Evolutionary conservation across 768 basidiomycete genomes (phyloP).

Genomic region (Psilocybe cubensis): DNA sequence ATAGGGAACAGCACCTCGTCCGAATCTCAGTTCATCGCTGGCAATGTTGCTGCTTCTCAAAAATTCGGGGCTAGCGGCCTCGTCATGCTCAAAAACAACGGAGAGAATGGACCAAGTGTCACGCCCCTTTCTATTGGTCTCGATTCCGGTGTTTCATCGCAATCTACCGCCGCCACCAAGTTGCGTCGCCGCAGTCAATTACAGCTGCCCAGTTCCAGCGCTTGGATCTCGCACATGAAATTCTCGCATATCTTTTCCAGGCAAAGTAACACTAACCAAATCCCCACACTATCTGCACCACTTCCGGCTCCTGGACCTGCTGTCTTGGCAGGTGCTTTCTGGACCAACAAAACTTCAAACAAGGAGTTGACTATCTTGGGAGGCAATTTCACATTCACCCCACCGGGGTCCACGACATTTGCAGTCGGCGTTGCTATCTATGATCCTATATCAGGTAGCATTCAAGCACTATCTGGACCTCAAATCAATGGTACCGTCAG

Average conservation of each 20-base stretch:
- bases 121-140: constrained; percentile 66
- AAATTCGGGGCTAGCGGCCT: constrained; percentile 79
- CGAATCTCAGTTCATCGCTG: constrained; percentile 71
- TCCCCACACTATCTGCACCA: constrained; percentile 54
- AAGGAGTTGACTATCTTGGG: constrained; percentile 77
- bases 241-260: constrained; percentile 51
- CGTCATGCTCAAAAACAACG: constrained; percentile 74
- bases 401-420: constrained; percentile 37
- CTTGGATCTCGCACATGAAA: constrained; percentile 55
- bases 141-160: constrained; percentile 36
- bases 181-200: constrained; percentile 37
- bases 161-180: constrained; percentile 30
- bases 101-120: constrained; percentile 56
- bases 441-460: constrained; percentile 50
- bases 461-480: constrained; percentile 60
- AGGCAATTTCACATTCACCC: constrained; percentile 81
- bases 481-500: constrained; percentile 78
- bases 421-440: constrained; percentile 74
- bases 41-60: constrained; percentile 58
- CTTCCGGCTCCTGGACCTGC: constrained; percentile 72
- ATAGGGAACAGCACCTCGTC: constrained; percentile 67
- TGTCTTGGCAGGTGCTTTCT: constrained; percentile 86
- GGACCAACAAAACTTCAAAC: constrained; percentile 77
- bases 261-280: constrained; percentile 45
- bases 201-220: constrained; percentile 14